Percentiles rank a stretch among this genome's conserved stretches.
phyloP scores from a whole-genome alignment of 108 stramenopile genomes.

The Skeletonema menzelii region DNA sequence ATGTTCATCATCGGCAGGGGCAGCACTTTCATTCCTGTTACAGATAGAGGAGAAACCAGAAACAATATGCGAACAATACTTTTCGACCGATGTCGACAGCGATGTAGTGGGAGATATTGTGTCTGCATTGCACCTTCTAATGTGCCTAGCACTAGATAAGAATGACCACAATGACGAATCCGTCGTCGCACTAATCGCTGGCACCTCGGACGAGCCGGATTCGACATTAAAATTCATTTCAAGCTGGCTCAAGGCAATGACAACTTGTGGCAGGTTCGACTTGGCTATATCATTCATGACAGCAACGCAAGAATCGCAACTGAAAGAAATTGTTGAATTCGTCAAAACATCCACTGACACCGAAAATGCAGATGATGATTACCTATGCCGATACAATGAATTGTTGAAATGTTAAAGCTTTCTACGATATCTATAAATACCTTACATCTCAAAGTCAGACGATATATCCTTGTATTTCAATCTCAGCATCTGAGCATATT shows the following conservation, averaged over 20 bases:
- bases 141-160: not conserved
- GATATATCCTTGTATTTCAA: slow-evolving; percentile 81
- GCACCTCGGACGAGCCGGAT: not conserved
- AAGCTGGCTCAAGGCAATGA: slow-evolving; percentile 23
- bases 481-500: slow-evolving; percentile 53
- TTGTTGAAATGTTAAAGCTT: not conserved
- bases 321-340: slow-evolving; percentile 25
- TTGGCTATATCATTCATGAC: slow-evolving; percentile 35
- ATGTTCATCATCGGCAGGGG: slow-evolving; percentile 20
- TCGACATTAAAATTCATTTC: slow-evolving; percentile 1
- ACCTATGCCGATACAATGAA: not conserved
- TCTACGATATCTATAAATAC: not conserved
- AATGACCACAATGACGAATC: not conserved
- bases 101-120: slow-evolving; percentile 31
- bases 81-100: slow-evolving; percentile 35
- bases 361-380: not conserved
- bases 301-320: slow-evolving; percentile 8
- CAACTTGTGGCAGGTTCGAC: slow-evolving; percentile 28
- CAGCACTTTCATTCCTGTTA: slow-evolving; percentile 15
- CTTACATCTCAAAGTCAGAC: slow-evolving; percentile 78
- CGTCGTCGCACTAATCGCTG: not conserved
- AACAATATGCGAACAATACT: slow-evolving; percentile 26
- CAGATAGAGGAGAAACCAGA: slow-evolving; percentile 8
- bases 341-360: not conserved
- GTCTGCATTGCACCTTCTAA: slow-evolving; percentile 27